These are phyloP conservation scores for Rhodotorula sp. DNA, from an alignment of 1,284 basidiomycete species.

Conservation along the genomic window DNA sequence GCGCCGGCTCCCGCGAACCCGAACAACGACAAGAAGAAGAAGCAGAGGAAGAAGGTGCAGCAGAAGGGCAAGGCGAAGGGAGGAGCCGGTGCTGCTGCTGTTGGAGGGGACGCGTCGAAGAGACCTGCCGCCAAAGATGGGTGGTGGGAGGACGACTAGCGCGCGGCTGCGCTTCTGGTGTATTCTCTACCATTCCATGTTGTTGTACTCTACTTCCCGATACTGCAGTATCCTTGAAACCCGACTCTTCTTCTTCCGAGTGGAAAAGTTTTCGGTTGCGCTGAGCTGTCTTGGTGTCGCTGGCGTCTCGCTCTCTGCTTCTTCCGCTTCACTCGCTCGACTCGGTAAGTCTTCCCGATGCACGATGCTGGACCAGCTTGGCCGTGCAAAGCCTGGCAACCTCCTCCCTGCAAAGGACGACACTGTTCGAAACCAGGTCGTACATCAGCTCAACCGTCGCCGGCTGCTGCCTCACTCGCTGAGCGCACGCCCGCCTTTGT, in stretches of 20 bases:
- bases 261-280: too few relatives aligned
- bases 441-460: conserved; percentile 7
- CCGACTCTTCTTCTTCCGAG: too few relatives aligned
- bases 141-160: conserved; percentile 41
- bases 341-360: background rate
- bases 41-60: conserved; percentile 6
- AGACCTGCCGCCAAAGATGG: conserved; percentile 28
- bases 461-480: background rate
- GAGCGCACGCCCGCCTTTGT: background rate
- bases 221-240: background rate
- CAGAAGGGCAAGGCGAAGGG: background rate
- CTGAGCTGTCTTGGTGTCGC: too few relatives aligned
- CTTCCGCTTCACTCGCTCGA: background rate
- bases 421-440: conserved; percentile 11
- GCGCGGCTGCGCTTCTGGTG: too few relatives aligned
- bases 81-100: background rate
- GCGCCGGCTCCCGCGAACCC: background rate
- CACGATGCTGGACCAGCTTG: background rate
- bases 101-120: conserved; percentile 26
- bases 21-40: background rate
- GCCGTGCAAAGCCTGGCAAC: background rate
- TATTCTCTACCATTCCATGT: background rate
- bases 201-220: background rate
- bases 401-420: background rate
- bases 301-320: background rate